These are phyloP conservation scores for Sclerotinia glacialis DNA, from an alignment of 2,329 filamentous ascomycete species.

Conservation along the genomic window DNA sequence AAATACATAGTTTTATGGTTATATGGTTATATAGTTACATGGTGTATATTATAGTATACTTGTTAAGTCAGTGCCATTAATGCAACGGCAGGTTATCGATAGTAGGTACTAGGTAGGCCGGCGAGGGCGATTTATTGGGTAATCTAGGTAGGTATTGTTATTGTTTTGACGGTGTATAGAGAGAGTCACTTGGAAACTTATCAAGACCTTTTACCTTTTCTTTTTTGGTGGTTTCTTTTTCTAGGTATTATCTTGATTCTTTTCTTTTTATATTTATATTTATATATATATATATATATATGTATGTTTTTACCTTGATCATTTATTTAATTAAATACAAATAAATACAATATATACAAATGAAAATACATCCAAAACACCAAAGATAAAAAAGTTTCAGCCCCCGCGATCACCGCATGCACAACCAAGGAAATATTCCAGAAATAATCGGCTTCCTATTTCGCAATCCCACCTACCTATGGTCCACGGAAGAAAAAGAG, in stretches of 20 bases:
- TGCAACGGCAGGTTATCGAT: not conserved
- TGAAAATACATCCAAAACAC: not conserved
- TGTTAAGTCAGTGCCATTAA: not conserved
- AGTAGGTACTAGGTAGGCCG: not conserved
- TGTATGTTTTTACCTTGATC: not conserved
- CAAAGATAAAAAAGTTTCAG: no score
- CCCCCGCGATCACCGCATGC: not conserved
- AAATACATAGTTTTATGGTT: no score
- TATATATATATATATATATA: no score
- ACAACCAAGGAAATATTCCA: not conserved
- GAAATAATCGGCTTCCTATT: constrained; percentile 7
- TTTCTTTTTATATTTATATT: no score
- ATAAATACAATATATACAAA: not conserved
- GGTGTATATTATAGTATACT: no score
- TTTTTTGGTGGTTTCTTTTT: not conserved
- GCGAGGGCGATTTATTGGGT: not conserved
- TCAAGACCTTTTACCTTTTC: not conserved
- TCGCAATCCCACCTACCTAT: not conserved
- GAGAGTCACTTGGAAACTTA: no score
- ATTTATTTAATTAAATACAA: not conserved
- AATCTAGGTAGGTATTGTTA: no score
- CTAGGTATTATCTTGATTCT: not conserved
- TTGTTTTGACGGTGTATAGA: no score
- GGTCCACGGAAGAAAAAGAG: not conserved
- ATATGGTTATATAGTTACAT: no score